Evolutionary conservation across 495 filamentous ascomycete genomes (phyloP).

Genomic region (Lasiosphaeriaceae sp.): DNA sequence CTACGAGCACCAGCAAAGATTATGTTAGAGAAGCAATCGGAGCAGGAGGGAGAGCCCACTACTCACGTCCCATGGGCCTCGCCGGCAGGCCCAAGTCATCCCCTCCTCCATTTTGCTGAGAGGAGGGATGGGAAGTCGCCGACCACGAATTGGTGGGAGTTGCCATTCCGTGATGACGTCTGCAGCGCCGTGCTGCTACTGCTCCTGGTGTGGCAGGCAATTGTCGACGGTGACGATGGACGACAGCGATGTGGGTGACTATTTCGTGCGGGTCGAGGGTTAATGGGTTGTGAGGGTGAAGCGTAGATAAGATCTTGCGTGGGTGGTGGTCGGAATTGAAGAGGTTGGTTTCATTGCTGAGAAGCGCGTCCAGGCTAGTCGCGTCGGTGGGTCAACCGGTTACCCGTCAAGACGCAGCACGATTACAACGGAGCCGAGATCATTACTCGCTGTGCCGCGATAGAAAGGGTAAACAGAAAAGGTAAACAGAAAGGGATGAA

Average conservation of each 20-base stretch:
- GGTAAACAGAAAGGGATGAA: no score
- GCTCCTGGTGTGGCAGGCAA: slow-evolving; percentile 2
- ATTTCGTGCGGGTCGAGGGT: not conserved
- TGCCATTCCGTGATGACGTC: slow-evolving; percentile 17
- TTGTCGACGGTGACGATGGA: slow-evolving; percentile 8
- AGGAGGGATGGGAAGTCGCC: slow-evolving; percentile 20
- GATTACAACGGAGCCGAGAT: slow-evolving; percentile 1
- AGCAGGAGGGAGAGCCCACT: slow-evolving; percentile 10
- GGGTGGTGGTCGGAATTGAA: slow-evolving; percentile 21
- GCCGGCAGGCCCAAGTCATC: slow-evolving; percentile 43
- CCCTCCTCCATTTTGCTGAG: slow-evolving; percentile 42
- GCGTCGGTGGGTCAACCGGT: slow-evolving; percentile 27
- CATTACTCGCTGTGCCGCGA: not conserved
- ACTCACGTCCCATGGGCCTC: slow-evolving; percentile 51
- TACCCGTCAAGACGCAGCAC: not conserved
- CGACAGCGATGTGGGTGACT: not conserved
- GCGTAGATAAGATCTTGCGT: slow-evolving; percentile 12
- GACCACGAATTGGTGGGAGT: slow-evolving; percentile 24
- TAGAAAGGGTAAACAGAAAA: not conserved
- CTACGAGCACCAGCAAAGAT: slow-evolving; percentile 38
- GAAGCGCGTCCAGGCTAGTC: slow-evolving; percentile 26
- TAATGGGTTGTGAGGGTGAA: slow-evolving; percentile 6
- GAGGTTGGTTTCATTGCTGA: slow-evolving; percentile 31
- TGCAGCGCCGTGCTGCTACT: slow-evolving; percentile 11
- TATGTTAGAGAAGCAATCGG: slow-evolving; percentile 18